Evolutionary conservation across 192 early-diverging fungal species (phyloP).

Genomic region (Coemansia sp.): DNA sequence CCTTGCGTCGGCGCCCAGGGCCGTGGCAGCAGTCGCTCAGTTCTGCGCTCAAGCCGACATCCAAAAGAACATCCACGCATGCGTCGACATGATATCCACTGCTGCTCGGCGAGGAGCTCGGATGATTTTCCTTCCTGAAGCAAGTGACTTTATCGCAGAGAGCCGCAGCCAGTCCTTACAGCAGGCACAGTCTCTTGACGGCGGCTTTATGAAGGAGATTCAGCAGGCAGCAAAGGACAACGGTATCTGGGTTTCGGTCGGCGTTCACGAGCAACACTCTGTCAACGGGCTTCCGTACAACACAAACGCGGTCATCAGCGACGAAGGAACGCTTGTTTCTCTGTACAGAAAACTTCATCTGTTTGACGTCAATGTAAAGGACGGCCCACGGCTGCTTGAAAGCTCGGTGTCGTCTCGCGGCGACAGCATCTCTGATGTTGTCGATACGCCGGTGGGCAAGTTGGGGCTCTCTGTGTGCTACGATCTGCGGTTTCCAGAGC

Average conservation of each 20-base stretch:
- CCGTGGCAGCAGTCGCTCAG: constrained; percentile 66
- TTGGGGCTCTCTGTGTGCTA: constrained; percentile 73
- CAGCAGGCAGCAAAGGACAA: constrained; percentile 60
- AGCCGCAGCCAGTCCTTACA: constrained; percentile 50
- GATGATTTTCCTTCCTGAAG: constrained; percentile 82
- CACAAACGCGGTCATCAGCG: constrained; percentile 67
- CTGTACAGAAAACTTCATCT: constrained; percentile 78
- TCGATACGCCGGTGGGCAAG: constrained; percentile 58
- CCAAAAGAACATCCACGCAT: constrained; percentile 60
- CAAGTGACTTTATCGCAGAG: constrained; percentile 77
- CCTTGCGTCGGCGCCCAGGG: constrained; percentile 31
- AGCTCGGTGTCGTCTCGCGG: constrained; percentile 23
- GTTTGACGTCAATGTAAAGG: constrained; percentile 66
- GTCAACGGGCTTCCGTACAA: constrained; percentile 56
- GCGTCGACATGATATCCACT: constrained; percentile 58
- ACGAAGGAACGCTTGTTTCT: constrained; percentile 57
- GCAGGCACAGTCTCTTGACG: constrained; percentile 56
- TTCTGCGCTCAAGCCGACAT: constrained; percentile 68
- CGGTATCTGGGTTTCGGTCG: constrained; percentile 71
- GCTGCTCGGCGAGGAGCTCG: constrained; percentile 64
- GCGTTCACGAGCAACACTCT: constrained; percentile 67
- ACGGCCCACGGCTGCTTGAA: constrained; percentile 47
- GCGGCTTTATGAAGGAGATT: constrained; percentile 62
- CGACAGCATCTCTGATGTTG: constrained; percentile 16
- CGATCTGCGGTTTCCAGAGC: constrained; percentile 78